These are phyloP conservation scores for Penicillium arizonense DNA, from an alignment of 495 filamentous ascomycete species.

Conservation along the genomic window DNA sequence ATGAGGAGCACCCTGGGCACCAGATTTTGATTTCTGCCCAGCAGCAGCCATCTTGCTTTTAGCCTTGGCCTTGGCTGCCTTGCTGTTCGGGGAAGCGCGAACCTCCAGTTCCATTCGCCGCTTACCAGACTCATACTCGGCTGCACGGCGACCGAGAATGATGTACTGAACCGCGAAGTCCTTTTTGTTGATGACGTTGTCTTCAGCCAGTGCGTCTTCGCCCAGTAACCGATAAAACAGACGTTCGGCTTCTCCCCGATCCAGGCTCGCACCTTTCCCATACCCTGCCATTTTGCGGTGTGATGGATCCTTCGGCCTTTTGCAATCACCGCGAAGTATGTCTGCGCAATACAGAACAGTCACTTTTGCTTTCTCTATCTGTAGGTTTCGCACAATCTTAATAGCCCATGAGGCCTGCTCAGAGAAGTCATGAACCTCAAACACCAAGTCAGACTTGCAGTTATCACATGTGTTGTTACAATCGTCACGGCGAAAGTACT, in stretches of 20 bases:
- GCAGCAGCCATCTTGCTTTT: slow-evolving; percentile 7
- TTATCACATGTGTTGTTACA: slow-evolving; percentile 83
- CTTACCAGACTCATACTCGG: slow-evolving; percentile 49
- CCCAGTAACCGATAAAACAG: slow-evolving; percentile 61
- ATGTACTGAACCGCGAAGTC: slow-evolving; percentile 63
- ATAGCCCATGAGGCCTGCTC: slow-evolving; percentile 68
- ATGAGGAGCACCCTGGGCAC: slow-evolving; percentile 40
- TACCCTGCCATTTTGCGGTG: slow-evolving; percentile 51
- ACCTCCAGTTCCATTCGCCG: slow-evolving; percentile 59
- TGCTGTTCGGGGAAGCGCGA: slow-evolving; percentile 50
- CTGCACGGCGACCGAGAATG: slow-evolving; percentile 51
- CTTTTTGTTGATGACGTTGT: slow-evolving; percentile 56
- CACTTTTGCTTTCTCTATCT: slow-evolving; percentile 47
- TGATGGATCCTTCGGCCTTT: slow-evolving; percentile 44
- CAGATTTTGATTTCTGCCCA: slow-evolving; percentile 15
- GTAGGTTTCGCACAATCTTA: slow-evolving; percentile 57
- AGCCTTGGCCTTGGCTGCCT: slow-evolving; percentile 28
- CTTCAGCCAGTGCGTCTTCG: slow-evolving; percentile 59
- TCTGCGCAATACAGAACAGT: slow-evolving; percentile 57
- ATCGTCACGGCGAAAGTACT: slow-evolving; percentile 66
- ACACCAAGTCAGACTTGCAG: slow-evolving; percentile 66
- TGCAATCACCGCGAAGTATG: slow-evolving; percentile 57
- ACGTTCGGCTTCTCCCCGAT: slow-evolving; percentile 61
- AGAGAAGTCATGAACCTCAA: slow-evolving; percentile 72
- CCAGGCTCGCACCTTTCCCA: slow-evolving; percentile 54